Evolutionary conservation across 306 rosid genomes (phyloP).

Genomic region (Castanea crenata): DNA sequence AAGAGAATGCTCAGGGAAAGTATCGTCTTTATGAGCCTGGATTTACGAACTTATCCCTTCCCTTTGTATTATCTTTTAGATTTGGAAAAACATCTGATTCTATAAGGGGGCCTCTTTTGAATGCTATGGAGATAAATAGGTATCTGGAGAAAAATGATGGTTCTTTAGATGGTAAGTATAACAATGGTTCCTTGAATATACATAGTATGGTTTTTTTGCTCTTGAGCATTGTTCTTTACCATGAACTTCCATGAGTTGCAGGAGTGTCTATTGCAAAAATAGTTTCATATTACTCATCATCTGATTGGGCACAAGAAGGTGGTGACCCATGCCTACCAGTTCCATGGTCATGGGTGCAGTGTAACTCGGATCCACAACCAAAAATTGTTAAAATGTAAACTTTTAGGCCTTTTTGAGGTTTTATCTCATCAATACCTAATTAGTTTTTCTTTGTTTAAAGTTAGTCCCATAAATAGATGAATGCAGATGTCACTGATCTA

Average conservation of each 20-base stretch:
- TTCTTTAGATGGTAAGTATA: constrained; percentile 70
- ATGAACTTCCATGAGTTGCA: constrained; percentile 42
- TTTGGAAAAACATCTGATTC: constrained; percentile 86
- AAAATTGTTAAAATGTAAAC: constrained; percentile 76
- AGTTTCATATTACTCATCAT: constrained; percentile 57
- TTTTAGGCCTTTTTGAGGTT: constrained; percentile 21
- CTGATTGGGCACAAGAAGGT: constrained; percentile 78
- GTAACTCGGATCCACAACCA: constrained; percentile 77
- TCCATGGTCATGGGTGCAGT: constrained; percentile 95
- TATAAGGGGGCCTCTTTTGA: constrained; percentile 78
- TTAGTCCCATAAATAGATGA: constrained; percentile 4
- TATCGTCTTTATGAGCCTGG: constrained; percentile 94
- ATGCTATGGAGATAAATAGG: constrained; percentile 91
- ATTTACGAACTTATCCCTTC: constrained; percentile 65
- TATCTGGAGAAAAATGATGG: constrained; percentile 78
- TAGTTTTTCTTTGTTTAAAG: constrained; percentile 8
- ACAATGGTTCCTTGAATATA: neutral
- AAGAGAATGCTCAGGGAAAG: constrained; percentile 89
- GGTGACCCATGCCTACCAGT: constrained; percentile 98
- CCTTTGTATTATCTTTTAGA: constrained; percentile 74
- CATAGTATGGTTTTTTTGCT: neutral
- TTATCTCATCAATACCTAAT: neutral
- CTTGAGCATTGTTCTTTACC: constrained; percentile 13
- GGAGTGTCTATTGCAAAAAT: constrained; percentile 56
- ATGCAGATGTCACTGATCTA: constrained; percentile 20